Base-by-base conservation (phyloP, 1,139 yeast species). In the Saccharomyces hybrid region DNA sequence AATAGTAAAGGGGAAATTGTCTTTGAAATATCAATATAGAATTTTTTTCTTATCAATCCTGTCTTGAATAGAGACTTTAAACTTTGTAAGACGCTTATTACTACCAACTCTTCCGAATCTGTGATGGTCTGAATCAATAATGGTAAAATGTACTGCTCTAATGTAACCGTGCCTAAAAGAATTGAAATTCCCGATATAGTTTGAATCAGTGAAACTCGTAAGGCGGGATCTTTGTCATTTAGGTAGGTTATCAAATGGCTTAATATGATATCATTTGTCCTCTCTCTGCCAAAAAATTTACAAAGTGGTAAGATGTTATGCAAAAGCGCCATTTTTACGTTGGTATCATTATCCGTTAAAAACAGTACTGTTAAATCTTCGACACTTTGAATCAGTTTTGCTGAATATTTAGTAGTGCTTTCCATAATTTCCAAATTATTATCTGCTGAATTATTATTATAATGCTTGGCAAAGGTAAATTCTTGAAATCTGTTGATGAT, bases 171-270 rank as follows among this genome's bases (percentile, higher is more conserved):
- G 0, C 99, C 99, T 34, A 91, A 82, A 64, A 81, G 85, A 1
- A 91, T 82, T 0, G 95, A 88, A 27, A 95, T 74, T 0, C 85
- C 82, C 5, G 89, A 78, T n/a, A 91, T 81, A 13, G 89, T 78
- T 42, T 84, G 79, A 49, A 91, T 81, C 62, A 95, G 83, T 6
- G 84, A 83, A 32, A 86, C 73, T 55, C 95, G 76, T 27, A 93
- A 73, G 28, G 82, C 79, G 2, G 86, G 75, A 63, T 84, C 83
- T 51, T 82, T 78, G 66, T 90, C 97, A 68, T 95, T 95, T 57
- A 95, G 73, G 65, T 90, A 95, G 0, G 98, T 91, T 49, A 93
- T 90, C 53, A 91, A 74, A 73, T 95, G 99, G 48, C 97, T 91
- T 51, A 95, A 71, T 14, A 95, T 83, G 47, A 91, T 76, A 69